A percentile compares a stretch with the other conserved stretches of the same genome.
phyloP scores from a whole-genome alignment of 805 yeast genomes.

The Saccharomyces jurei region DNA sequence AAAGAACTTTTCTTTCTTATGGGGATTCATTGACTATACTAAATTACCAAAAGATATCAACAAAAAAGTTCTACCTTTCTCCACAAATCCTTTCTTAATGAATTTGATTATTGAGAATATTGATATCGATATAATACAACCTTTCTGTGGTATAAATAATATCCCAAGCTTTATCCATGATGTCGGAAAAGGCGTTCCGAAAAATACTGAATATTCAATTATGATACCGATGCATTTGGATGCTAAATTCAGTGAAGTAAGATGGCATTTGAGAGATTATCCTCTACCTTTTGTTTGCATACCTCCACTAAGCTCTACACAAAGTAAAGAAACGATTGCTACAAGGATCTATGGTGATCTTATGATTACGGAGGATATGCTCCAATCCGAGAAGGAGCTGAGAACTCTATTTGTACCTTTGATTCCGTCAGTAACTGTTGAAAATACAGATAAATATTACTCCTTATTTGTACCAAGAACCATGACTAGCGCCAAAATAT shows the following conservation, averaged over 20 bases:
- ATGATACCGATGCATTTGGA: slow-evolving; percentile 57
- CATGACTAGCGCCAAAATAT: slow-evolving; percentile 65
- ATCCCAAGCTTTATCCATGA: slow-evolving; percentile 57
- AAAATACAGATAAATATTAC: slow-evolving; percentile 38
- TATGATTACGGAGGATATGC: slow-evolving; percentile 59
- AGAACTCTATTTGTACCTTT: slow-evolving; percentile 58
- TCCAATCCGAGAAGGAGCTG: slow-evolving; percentile 41
- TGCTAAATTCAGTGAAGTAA: slow-evolving; percentile 48
- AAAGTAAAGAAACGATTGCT: slow-evolving; percentile 22
- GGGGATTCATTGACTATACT: slow-evolving; percentile 33
- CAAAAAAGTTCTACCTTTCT: slow-evolving; percentile 40
- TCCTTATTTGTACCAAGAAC: slow-evolving; percentile 66
- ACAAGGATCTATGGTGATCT: slow-evolving; percentile 52
- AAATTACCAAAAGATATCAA: slow-evolving; percentile 35
- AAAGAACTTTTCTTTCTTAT: slow-evolving; percentile 34
- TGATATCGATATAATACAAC: slow-evolving; percentile 41
- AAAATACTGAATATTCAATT: slow-evolving; percentile 57
- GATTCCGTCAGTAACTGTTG: slow-evolving; percentile 37
- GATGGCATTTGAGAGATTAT: slow-evolving; percentile 73
- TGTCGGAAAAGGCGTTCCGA: slow-evolving; percentile 79
- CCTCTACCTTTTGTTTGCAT: slow-evolving; percentile 76
- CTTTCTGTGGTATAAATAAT: slow-evolving; percentile 42
- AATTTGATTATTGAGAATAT: slow-evolving; percentile 42
- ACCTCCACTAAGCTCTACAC: slow-evolving; percentile 41
- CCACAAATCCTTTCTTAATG: slow-evolving; percentile 45